Evolutionary conservation across 495 filamentous ascomycete genomes (phyloP).

Genomic region (Hamigera avellanea): DNA sequence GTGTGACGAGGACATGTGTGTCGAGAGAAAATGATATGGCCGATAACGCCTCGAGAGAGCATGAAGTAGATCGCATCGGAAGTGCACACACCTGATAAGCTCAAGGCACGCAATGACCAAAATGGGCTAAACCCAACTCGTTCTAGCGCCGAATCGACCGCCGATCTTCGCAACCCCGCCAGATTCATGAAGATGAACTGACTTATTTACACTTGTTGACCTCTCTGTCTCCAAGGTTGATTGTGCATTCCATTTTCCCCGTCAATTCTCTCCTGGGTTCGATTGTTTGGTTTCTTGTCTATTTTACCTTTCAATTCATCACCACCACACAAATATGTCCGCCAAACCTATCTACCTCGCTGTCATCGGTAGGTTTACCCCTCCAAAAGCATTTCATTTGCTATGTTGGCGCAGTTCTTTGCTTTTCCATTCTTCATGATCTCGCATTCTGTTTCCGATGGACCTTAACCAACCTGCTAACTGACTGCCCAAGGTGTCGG

Average conservation of each 20-base stretch:
- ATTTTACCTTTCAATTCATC: too few relatives aligned
- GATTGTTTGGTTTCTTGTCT: not conserved
- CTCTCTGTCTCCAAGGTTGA: not conserved
- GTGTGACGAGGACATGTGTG: too few relatives aligned
- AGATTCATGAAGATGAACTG: too few relatives aligned
- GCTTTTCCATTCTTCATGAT: too few relatives aligned
- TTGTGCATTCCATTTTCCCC: not conserved
- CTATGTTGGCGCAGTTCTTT: too few relatives aligned
- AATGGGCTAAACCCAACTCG: too few relatives aligned
- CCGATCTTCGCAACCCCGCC: conserved; percentile 8
- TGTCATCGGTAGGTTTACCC: conserved; percentile 26
- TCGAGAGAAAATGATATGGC: too few relatives aligned
- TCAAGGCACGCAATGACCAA: too few relatives aligned
- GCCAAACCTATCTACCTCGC: conserved; percentile 34
- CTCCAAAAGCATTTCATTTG: not conserved
- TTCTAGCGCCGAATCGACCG: too few relatives aligned
- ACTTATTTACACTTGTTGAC: not conserved
- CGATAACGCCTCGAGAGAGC: conserved; percentile 1
- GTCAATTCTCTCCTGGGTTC: not conserved
- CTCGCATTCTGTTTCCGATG: too few relatives aligned
- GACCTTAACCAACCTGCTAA: too few relatives aligned
- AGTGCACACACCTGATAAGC: not conserved
- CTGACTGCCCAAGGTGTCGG: conserved; percentile 54
- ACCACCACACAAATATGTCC: conserved; percentile 17
- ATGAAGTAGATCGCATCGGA: conserved; percentile 1